Evolutionary conservation across 768 basidiomycete species (phyloP).

Genomic region (Heimioporus sp.): DNA sequence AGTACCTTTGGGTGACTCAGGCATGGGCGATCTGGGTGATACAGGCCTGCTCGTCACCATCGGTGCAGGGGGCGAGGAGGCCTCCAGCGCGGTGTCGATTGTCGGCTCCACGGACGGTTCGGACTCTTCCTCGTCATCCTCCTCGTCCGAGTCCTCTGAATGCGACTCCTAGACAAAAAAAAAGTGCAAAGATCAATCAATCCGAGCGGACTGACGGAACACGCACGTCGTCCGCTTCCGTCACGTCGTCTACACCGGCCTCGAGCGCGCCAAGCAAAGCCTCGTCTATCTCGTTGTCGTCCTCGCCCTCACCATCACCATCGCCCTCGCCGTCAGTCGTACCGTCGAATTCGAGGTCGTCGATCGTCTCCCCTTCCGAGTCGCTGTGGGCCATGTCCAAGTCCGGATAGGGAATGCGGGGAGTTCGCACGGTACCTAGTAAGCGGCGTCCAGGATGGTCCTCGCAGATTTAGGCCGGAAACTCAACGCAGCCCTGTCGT

Average conservation of each 20-base stretch:
- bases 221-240: constrained; percentile 72
- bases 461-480: constrained; percentile 92
- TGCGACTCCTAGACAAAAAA: constrained; percentile 45
- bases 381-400: constrained; percentile 51
- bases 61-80: constrained; percentile 27
- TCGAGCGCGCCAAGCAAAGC: constrained; percentile 61
- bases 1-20: constrained; percentile 37
- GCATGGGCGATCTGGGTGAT: constrained; percentile 26
- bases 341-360: constrained; percentile 56
- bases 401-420: not conserved
- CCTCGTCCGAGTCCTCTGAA: constrained; percentile 60
- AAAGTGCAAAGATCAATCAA: no score
- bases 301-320: constrained; percentile 43
- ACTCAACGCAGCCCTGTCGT: constrained; percentile 90
- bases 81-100: constrained; percentile 30
- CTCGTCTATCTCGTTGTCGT: constrained; percentile 53
- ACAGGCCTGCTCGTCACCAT: constrained; percentile 19
- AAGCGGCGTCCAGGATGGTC: constrained; percentile 63
- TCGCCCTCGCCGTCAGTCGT: constrained; percentile 44
- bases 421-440: constrained; percentile 29
- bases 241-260: constrained; percentile 56
- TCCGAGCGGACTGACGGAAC: not conserved
- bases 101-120: constrained; percentile 35
- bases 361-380: constrained; percentile 62
- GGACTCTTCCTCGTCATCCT: constrained; percentile 51